Base-by-base conservation (phyloP, 177 flowering plant genomes). In the Tripterygium wilfordii region DNA sequence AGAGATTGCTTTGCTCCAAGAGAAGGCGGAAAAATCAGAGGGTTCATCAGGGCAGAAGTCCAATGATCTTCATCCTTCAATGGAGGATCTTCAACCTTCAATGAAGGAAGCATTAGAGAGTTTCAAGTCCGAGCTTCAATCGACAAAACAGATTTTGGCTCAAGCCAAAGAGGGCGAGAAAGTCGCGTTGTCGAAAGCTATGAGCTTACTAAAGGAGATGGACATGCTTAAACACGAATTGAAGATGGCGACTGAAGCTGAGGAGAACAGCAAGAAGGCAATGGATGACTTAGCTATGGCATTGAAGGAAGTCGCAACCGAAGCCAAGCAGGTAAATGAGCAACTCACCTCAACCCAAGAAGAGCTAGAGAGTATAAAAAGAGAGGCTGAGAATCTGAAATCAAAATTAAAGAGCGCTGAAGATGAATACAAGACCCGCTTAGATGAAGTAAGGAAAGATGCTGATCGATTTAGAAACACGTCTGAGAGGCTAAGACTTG, bases 211-310 rank as follows among this genome's bases (percentile, higher is more conserved):
- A 3, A 43, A 62, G 27, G 88, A 86, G 61, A 56, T 72, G 28
- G 56, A 6, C 0, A 0, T 39, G 27, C 63, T 89, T 0, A 73
- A 61, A 42, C 71, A 57, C 40, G 92, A 88, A 47, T 31, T 79
- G 48, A 82, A 65, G 42, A 39, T 48, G 16, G 86, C 92, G 0
- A 64, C 50, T 0, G 84, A 75, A 36, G 91, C 85, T 4, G 97
- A 92, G 53, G 92, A 75, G 50, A 81, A 69, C 18, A 76, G 72
- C 70, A 70, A 55, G 60, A 73, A 75, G 42, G 97, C 97, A 42
- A 74, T 89, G 95, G 96, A 92, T 57, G 92, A 85, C 20, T 58
- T 89, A 21, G 99, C 86, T 9, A 32, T 74, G 15, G 89, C 83
- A 4, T 46, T 92, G 28, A 74, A 65, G 42, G 96, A 92, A 67